phyloP scores from a whole-genome alignment of 768 basidiomycete genomes.

The Phylloporus sp. region DNA sequence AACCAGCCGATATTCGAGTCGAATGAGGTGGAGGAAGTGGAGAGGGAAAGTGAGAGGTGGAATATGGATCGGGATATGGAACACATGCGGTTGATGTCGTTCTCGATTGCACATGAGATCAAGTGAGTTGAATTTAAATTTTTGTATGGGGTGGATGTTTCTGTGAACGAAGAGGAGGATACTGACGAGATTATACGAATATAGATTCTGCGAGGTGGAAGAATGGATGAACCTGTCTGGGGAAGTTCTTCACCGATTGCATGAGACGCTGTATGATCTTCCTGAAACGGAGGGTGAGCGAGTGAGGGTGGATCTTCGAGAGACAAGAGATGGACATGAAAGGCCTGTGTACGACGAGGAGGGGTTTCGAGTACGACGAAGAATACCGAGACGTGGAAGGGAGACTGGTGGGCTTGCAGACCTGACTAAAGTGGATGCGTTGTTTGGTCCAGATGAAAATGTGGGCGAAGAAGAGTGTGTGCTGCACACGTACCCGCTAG shows the following conservation, averaged over 20 bases:
- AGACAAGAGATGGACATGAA: not conserved
- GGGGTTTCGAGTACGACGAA: not conserved
- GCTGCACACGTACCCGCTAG: not conserved
- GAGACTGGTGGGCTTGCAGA: not conserved
- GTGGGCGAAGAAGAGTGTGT: not conserved
- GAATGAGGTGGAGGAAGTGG: not conserved
- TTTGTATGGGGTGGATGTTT: too few relatives aligned
- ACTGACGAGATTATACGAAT: too few relatives aligned
- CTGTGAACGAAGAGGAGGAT: too few relatives aligned
- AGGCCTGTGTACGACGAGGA: not conserved
- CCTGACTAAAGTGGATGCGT: not conserved
- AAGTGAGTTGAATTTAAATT: too few relatives aligned
- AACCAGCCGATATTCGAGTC: not conserved
- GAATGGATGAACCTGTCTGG: not conserved
- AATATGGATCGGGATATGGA: not conserved
- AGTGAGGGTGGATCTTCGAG: not conserved
- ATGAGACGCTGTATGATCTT: not conserved
- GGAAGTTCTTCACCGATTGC: not conserved
- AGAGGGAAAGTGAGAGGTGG: not conserved
- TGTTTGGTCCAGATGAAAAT: not conserved
- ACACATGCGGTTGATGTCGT: not conserved
- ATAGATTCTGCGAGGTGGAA: not conserved
- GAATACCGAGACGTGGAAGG: not conserved
- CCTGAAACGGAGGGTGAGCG: not conserved
- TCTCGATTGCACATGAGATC: not conserved